Percentiles rank a stretch among this genome's conserved stretches.
These are phyloP conservation scores for Magnusiomyces paraingens DNA, from an alignment of 1,139 yeast species.

Conservation along the genomic window DNA sequence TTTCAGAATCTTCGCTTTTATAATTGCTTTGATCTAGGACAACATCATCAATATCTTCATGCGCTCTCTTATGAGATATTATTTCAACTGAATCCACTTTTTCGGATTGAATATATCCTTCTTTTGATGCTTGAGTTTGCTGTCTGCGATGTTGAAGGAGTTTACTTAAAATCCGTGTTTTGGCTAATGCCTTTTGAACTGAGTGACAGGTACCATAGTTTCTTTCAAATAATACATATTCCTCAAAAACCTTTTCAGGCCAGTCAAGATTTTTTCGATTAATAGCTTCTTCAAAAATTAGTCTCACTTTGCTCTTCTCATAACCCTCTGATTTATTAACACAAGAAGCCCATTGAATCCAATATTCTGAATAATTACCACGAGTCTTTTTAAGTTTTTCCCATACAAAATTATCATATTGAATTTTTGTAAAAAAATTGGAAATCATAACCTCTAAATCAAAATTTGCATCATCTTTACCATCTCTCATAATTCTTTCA, in stretches of 20 bases:
- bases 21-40: background rate
- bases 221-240: slow-evolving; percentile 40
- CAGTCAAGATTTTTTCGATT: slow-evolving; percentile 38
- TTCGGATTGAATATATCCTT: background rate
- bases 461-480: slow-evolving; percentile 16
- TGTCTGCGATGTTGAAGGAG: slow-evolving; percentile 13
- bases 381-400: slow-evolving; percentile 31
- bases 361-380: slow-evolving; percentile 39
- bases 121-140: slow-evolving; percentile 6
- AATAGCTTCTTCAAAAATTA: slow-evolving; percentile 36
- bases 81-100: slow-evolving; percentile 1
- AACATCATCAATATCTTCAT: slow-evolving; percentile 4
- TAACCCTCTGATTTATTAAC: slow-evolving; percentile 28
- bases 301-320: slow-evolving; percentile 24
- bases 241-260: slow-evolving; percentile 48
- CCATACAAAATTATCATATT: slow-evolving; percentile 22
- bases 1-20: slow-evolving; percentile 2
- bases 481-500: slow-evolving; percentile 8
- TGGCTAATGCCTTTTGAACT: slow-evolving; percentile 26
- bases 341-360: slow-evolving; percentile 44
- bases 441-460: slow-evolving; percentile 16
- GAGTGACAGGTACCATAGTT: slow-evolving; percentile 33
- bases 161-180: slow-evolving; percentile 10
- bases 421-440: slow-evolving; percentile 9
- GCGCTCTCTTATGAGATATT: background rate